Evolutionary conservation across 495 filamentous ascomycete genomes (phyloP), one percentile per base, ranked within the genome.

Genomic region (Ramalina peruviana): DNA sequence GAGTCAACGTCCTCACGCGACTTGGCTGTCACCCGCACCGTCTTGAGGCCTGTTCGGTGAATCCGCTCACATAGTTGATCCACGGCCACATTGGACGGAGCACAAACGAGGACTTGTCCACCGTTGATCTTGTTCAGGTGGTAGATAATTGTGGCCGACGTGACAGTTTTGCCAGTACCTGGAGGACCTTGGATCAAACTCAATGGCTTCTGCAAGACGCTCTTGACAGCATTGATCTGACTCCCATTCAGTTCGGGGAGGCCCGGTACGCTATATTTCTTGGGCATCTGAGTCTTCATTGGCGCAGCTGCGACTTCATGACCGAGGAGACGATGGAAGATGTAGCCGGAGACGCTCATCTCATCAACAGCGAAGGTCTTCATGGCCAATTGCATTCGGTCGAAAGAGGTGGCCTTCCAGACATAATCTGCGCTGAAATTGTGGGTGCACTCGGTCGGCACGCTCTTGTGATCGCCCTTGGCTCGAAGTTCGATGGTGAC

Each of bases 351-450:
- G 46, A 99, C 88, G 60, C 89, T 96, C 82, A 93, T 86, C 60
- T 99, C 92, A 56, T 99, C 92, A 44, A 99, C 81, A 20, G 92
- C 92, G 61, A 99, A 99, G 0, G 86, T 97, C 74, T 97, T 96
- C 92, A 99, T 97, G 36, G 92, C 92, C 53, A 86, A 79, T 64
- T 99, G 92, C 92, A 99, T 99, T 52, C 92, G 88, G 62, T 99
- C 92, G 60, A 97, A 99, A 0, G 89, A 95, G 1, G 93, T 99
- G 19, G 92, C 92, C 60, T 99, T 99, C 92, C 92, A 99, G 27
- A 99, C 92, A 61, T 99, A 99, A 64, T 99, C 92, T 51, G 89
- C 92, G 36, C 84, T 94, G 65, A 97, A 99, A 60, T 94, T 93
- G 65, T 94, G 88, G 1, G 93, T 96, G 69, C 93, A 96, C 59